Evolutionary conservation across 306 rosid species (phyloP), one percentile per base, ranked within the genome.

Genomic region (Adenanthera pavonina): DNA sequence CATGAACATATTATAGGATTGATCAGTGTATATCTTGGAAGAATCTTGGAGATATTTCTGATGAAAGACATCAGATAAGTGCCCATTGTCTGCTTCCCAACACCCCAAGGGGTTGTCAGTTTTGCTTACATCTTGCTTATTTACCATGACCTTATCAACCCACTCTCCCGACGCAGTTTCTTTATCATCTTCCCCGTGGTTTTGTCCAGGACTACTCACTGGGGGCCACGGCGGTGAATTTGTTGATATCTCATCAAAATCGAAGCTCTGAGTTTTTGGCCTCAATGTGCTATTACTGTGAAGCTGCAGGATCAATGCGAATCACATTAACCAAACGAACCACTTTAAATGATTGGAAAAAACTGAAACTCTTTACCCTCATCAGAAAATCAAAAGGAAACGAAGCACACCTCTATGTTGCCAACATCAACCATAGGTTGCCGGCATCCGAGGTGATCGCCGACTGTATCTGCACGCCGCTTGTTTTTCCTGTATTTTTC

Each of bases 111-210:
- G 86, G 86, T 84, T 92, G 35, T 85, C 94, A 43, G 80, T 52
- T 81, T 84, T 88, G 84, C 82, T 88, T 51, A 66, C 85, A 64
- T 95, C 98, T 87, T 52, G 97, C 80, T 89, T 95, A 92, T 95
- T 95, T 80, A 95, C 98, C 98, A 95, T 95, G 52, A 95, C 97
- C 82, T 95, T 95, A 81, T 95, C 99, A 72, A 95, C 94, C 99
- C 99, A 95, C 54, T 92, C 95, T 12, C 95, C 97, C 0, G 90
- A 80, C 77, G 81, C 88, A 65, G 75, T 78, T 80, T 92, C 98
- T 82, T 69, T 91, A 66, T 92, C 97, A 16, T 95, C 97, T 61
- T 95, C 98, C 59, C 77, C 81, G 52, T 69, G 80, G 89, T 83
- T 89, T 82, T 83, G 90, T 80, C 88, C 88, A 69, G 92, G 93